Evolutionary conservation across 2,329 filamentous ascomycete species (phyloP).

Genomic region (Xylaria sp.): DNA sequence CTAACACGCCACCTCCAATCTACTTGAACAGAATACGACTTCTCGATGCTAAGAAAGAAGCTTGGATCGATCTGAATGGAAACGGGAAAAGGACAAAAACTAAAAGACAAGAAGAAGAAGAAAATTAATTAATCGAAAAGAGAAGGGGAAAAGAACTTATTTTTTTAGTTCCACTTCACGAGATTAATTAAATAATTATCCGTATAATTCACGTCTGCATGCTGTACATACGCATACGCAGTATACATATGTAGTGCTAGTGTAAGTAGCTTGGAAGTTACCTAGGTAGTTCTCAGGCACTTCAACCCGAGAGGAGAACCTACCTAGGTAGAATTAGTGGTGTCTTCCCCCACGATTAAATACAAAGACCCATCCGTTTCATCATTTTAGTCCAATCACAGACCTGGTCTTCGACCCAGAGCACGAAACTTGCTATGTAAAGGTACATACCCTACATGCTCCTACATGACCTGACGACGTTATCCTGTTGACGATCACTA

Average conservation of each 20-base stretch:
- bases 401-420: background rate
- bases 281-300: too few relatives aligned
- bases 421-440: conserved; percentile 3
- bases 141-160: too few relatives aligned
- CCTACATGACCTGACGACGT: conserved; percentile 6
- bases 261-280: background rate
- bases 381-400: conserved; percentile 26
- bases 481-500: conserved; percentile 10
- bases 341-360: conserved; percentile 6
- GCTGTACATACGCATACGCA: too few relatives aligned
- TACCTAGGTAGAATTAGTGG: background rate
- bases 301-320: background rate
- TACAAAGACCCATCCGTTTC: background rate
- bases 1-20: background rate
- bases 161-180: too few relatives aligned
- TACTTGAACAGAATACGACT: background rate
- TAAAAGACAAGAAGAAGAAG: too few relatives aligned
- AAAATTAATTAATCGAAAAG: too few relatives aligned
- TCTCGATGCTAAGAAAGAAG: too few relatives aligned
- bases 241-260: background rate
- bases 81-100: background rate
- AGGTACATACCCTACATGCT: background rate
- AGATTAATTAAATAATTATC: background rate
- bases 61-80: conserved; percentile 1
- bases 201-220: background rate